Base-by-base conservation (phyloP, 192 early-diverging fungal species). In the Chytriomyces confervae region DNA sequence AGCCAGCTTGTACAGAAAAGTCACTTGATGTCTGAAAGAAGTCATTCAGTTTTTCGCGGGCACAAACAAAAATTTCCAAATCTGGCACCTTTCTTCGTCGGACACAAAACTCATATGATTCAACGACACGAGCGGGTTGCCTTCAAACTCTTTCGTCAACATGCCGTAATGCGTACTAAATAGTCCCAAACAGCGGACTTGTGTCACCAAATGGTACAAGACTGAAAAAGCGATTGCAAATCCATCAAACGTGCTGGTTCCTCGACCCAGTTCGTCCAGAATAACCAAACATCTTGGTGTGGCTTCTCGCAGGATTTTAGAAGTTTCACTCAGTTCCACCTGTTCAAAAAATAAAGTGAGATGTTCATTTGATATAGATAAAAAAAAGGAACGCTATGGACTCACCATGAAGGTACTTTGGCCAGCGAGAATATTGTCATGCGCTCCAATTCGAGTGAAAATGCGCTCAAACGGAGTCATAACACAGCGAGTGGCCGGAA, bases 91-190 rank as follows among this genome's bases (percentile, higher is more conserved):
- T 0, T 91, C 90, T 66, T 95, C 92, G 64, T 97, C 91, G 23
- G 81, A 71, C 47, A 84, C 64, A 50, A 86, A 90, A 68, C 76
- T 83, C 97, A 99, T 99, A 53, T 91, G 93, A 88, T 91, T 96
- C 77, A 93, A 90, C 0, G 88, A 82, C 29, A 99, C 88, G 53
- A 92, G 63, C 53, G 50, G 27, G 70, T 94, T 91, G 5, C 88
- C 84, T 61, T 86, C 87, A 85, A 96, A 94, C 66, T 96, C 94
- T 10, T 90, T 86, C n/a, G 95, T 95, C 24, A 99, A 81, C 75
- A 92, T 92, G 13, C 94, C 92, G 79, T 98, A 98, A 84, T 99
- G 98, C 3, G 98, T 99, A 20, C 95, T 93, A 83, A 99, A 99
- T 24, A 99, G 77, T 6, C 94, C 96, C 48, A 98, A 80, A 75